Evolutionary conservation across 202 grass and related monocot species (phyloP), one percentile per base, ranked within the genome.

Genomic region (Elaeis oleifera): DNA sequence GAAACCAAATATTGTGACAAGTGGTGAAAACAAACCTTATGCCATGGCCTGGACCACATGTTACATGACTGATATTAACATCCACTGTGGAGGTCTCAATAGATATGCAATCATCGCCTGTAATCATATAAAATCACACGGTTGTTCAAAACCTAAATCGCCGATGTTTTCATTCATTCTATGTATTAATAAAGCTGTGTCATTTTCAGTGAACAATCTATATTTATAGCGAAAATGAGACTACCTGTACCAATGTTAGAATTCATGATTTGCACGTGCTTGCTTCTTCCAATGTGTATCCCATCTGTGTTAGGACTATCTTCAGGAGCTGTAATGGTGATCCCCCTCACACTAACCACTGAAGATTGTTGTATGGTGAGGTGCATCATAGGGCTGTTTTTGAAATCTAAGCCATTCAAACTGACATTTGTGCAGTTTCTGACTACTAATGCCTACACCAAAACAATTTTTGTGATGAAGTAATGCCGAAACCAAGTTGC

Each of bases 91-190:
- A 29, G 14, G 27, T 57, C 31, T 53, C 66, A 4, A 69, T 69
- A 5, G 66, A 69, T n/a, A 69, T 24, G 6, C 66, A 69, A 39
- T 69, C 66, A 49, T 69, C 66, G n/a, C 66, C 66, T 69, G 54
- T 18, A 49, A 48, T 44, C 4, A 57, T 16, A 36, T 1, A 27
- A 59, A 29, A 16, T 16, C 28, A 60, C 36, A 13, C 6, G 14
- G 44, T 20, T 4, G 23, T 67, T 44, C 36, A 13, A 13, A 44
- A 44, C 36, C 9, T 44, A 44, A 44, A 44, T 44, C 3, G 5
- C 5, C 28, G 0, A 31, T 31, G 11, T 44, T 13, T 14, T 44
- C 36, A 11, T 39, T 39, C 9, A 39, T 11, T 32, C 31, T 36
- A 36, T 36, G 6, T 36, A 36, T 36, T 36, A 36, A 36, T 14